Percentiles rank a stretch among this genome's conserved stretches.
Evolutionary conservation across 169 alveolate genomes (phyloP).

Genomic region (Cryptosporidium felis): DNA sequence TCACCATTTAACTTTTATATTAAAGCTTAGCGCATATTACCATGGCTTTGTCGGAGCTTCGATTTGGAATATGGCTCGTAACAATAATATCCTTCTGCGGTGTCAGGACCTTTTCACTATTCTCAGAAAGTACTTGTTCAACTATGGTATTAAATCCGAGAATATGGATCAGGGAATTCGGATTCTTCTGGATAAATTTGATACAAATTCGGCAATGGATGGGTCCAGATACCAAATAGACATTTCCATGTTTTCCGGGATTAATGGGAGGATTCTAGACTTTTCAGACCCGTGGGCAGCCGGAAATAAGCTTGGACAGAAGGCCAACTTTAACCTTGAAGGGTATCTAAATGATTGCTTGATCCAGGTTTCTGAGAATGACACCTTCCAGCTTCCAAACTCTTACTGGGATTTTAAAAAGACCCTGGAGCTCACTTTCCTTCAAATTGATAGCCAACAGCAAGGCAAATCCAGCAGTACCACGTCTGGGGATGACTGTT

Average conservation of each 20-base stretch:
- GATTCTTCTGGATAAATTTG: background rate
- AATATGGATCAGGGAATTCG: conserved; percentile 22
- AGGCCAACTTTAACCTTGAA: background rate
- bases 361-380: background rate
- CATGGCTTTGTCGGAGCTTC: conserved; percentile 12
- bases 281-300: conserved; percentile 58
- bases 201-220: background rate
- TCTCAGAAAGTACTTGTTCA: background rate
- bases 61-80: background rate
- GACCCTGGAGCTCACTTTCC: background rate
- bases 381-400: background rate
- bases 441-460: background rate
- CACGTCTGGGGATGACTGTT: background rate
- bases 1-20: background rate
- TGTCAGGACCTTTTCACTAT: background rate
- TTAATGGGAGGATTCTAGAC: conserved; percentile 16
- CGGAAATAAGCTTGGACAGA: conserved; percentile 10
- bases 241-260: conserved; percentile 33
- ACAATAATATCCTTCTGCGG: background rate
- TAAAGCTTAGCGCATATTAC: background rate
- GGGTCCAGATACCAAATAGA: background rate
- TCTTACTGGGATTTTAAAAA: conserved; percentile 39
- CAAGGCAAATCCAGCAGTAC: background rate
- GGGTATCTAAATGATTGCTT: conserved; percentile 1
- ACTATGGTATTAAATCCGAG: background rate